phyloP scores from a whole-genome alignment of 1,139 yeast genomes.

The Suzukiozyma palmioleophila region DNA sequence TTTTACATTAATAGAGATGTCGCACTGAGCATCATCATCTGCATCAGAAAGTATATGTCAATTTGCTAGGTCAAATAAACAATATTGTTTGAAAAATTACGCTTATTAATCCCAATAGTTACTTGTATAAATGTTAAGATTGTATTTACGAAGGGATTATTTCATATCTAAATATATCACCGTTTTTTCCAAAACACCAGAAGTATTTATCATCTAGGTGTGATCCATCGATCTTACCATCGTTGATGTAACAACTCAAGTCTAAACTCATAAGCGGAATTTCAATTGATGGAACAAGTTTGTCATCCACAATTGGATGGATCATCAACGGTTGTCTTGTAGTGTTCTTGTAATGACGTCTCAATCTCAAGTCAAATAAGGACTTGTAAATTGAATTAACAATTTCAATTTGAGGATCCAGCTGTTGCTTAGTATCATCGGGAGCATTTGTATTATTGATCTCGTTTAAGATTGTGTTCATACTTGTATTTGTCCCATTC shows the following conservation, averaged over 20 bases:
- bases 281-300: constrained; percentile 37
- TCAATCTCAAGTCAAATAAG: constrained; percentile 31
- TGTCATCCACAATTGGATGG: constrained; percentile 38
- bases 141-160: not conserved
- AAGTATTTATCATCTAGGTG: constrained; percentile 33
- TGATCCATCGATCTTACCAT: constrained; percentile 45
- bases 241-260: constrained; percentile 26
- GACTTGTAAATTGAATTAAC: constrained; percentile 31
- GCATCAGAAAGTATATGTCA: too few relatives aligned
- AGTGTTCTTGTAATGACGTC: constrained; percentile 21
- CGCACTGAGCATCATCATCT: too few relatives aligned
- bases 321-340: constrained; percentile 22
- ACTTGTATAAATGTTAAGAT: too few relatives aligned
- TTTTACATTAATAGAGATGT: too few relatives aligned
- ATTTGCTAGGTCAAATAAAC: too few relatives aligned
- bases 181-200: constrained; percentile 52
- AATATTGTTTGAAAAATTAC: too few relatives aligned
- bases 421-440: constrained; percentile 5
- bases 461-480: constrained; percentile 3
- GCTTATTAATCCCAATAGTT: too few relatives aligned
- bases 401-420: constrained; percentile 17
- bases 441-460: constrained; percentile 7
- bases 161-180: constrained; percentile 42
- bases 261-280: constrained; percentile 35
- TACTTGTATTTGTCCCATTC: constrained; percentile 1